phyloP scores from a whole-genome alignment of 2,329 filamentous ascomycete genomes.

The Didymellaceae sp. region DNA sequence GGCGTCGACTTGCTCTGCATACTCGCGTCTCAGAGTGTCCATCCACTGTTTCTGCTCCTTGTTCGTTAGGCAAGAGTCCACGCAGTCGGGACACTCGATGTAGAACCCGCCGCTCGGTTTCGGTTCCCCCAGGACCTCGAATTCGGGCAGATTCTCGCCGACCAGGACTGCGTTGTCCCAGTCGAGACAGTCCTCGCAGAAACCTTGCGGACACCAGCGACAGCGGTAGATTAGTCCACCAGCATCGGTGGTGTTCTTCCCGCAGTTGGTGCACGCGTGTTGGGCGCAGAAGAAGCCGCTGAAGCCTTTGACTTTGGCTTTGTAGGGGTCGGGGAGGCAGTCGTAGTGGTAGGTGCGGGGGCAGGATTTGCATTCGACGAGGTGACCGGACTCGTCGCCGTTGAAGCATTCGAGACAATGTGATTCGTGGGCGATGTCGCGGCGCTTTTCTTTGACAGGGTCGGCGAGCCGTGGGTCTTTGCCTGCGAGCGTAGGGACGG shows the following conservation, averaged over 20 bases:
- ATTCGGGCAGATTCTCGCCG: constrained; percentile 60
- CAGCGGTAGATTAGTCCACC: constrained; percentile 61
- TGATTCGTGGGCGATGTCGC: constrained; percentile 55
- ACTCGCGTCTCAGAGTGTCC: constrained; percentile 27
- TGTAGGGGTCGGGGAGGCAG: constrained; percentile 55
- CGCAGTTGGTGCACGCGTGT: constrained; percentile 62
- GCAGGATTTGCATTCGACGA: constrained; percentile 59
- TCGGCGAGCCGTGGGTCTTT: constrained; percentile 62
- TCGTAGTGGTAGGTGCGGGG: constrained; percentile 61
- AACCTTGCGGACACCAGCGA: constrained; percentile 62
- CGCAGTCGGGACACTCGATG: constrained; percentile 58
- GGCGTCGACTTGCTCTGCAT: constrained; percentile 30
- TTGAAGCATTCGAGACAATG: constrained; percentile 60
- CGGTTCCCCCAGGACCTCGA: constrained; percentile 57
- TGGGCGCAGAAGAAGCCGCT: constrained; percentile 62
- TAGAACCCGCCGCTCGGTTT: constrained; percentile 57
- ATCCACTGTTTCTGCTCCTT: constrained; percentile 34
- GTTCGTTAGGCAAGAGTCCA: constrained; percentile 22
- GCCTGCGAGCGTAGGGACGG: constrained; percentile 63
- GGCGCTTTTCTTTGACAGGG: constrained; percentile 57
- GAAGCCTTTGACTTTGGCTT: constrained; percentile 52
- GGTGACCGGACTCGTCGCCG: constrained; percentile 52
- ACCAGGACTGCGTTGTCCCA: constrained; percentile 59
- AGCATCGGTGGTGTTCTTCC: constrained; percentile 57
- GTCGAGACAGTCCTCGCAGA: constrained; percentile 66